Conservation (phyloP, 306 rosid genomes). For the Aeschynomene evenia region DNA sequence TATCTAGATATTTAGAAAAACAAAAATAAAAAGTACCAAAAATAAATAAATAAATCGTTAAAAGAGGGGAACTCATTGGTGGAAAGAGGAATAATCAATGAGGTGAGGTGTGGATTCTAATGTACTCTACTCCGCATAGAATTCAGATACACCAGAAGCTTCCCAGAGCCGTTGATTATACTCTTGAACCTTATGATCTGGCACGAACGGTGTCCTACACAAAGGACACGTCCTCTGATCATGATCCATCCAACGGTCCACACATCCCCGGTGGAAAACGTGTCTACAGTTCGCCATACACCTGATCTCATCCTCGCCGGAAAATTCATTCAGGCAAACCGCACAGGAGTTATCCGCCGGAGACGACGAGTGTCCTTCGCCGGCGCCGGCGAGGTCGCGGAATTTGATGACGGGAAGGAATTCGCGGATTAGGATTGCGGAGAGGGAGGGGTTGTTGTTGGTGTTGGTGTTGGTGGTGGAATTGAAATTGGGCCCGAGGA, state of each 20-base stretch:
- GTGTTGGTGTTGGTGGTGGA: background rate
- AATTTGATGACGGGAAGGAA: constrained; percentile 60
- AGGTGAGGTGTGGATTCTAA: no score
- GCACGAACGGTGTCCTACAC: constrained; percentile 76
- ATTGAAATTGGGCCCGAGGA: background rate
- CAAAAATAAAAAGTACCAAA: background rate
- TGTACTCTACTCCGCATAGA: constrained; percentile 39
- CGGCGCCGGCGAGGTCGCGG: constrained; percentile 40
- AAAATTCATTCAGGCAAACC: constrained; percentile 73
- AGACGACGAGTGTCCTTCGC: constrained; percentile 28
- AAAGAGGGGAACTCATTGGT: background rate
- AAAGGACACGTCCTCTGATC: constrained; percentile 90
- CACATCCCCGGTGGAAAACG: constrained; percentile 76
- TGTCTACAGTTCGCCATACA: constrained; percentile 76
- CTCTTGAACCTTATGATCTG: constrained; percentile 50
- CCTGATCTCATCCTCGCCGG: constrained; percentile 70
- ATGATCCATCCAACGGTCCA: constrained; percentile 97
- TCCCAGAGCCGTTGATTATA: constrained; percentile 75
- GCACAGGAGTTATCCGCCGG: constrained; percentile 52
- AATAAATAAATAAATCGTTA: background rate
- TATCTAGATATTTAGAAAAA: background rate
- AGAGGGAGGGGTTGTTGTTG: constrained; percentile 28
- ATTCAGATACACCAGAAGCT: constrained; percentile 49
- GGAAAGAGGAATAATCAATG: background rate
- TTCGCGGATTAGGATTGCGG: constrained; percentile 66